Evolutionary conservation across 2,329 filamentous ascomycete species (phyloP), one percentile per base, ranked within the genome.

Genomic region (Fusarium transvaalense): DNA sequence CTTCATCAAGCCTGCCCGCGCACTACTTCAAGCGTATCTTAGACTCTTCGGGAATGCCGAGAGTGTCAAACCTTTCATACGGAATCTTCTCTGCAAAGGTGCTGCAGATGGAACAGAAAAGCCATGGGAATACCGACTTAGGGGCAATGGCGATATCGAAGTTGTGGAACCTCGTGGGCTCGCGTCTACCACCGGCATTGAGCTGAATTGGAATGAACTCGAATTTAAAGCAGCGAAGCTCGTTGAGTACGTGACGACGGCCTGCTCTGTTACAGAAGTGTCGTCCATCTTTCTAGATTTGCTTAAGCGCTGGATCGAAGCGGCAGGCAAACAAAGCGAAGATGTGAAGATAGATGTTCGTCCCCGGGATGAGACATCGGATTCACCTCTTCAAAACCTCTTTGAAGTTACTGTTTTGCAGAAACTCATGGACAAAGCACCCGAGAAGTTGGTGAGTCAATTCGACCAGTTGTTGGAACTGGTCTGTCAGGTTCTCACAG

Each of bases 381-480:
- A 76, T 2, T 82, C 86, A 45, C 80, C 85, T 0, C 61, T 88
- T 5, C 74, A 74, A 6, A 81, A 83, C 6, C 78, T 93, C 2
- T 77, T 85, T 8, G 84, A 91, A 65, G 82, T 89, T 7, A 88
- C 88, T 48, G 78, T 92, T 1, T 81, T 92, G 10, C 89, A 92
- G 71, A 85, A 84, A 34, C 84, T 93, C 78, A 87, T 92, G 77
- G 85, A 87, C 25, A 84, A 81, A 45, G 85, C 90, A 45, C 85
- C 89, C 1, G 86, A 90, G 23, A 88, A 87, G 64, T 82, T 93
- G 14, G 85, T 91, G 31, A 84, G 83, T 32, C 86, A 88, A 58
- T 89, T 91, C 3, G 84, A 85, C 42, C 88, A 91, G 69, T 83
- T 92, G 9, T 79, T 93, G 3, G 85, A 88, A 45, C 82, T 94